Percentiles rank a stretch among this genome's conserved stretches.
Evolutionary conservation across 1,284 basidiomycete genomes (phyloP).

Genomic region (Heterobasidion parviporum): DNA sequence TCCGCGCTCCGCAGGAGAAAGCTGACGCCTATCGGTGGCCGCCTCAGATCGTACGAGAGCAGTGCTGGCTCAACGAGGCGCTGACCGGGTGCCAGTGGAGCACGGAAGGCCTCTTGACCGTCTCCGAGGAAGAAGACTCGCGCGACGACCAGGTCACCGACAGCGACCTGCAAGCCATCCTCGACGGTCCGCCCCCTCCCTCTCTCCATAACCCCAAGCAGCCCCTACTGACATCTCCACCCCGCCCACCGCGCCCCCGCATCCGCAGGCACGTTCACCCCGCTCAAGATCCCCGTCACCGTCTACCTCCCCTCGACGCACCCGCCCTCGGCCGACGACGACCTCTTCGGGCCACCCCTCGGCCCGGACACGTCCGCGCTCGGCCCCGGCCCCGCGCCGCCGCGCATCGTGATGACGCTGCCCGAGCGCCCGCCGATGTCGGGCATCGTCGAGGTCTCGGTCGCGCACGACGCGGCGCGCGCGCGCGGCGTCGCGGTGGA

Average conservation of each 20-base stretch:
- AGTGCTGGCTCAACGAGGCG: slow-evolving; percentile 71
- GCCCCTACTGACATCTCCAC: neutral
- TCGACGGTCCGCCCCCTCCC: slow-evolving; percentile 34
- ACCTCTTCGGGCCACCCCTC: slow-evolving; percentile 33
- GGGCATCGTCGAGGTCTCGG: slow-evolving; percentile 47
- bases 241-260: neutral
- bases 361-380: slow-evolving; percentile 17
- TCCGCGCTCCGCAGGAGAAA: neutral
- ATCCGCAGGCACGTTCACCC: slow-evolving; percentile 36
- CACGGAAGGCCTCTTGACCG: slow-evolving; percentile 34
- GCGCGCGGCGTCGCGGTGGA: slow-evolving; percentile 45
- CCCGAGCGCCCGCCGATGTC: slow-evolving; percentile 54
- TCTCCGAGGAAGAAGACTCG: slow-evolving; percentile 8
- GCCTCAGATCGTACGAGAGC: slow-evolving; percentile 60
- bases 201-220: neutral
- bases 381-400: slow-evolving; percentile 19
- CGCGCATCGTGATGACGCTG: slow-evolving; percentile 36
- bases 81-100: slow-evolving; percentile 50
- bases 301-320: slow-evolving; percentile 34
- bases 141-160: slow-evolving; percentile 34
- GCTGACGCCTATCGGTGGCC: neutral
- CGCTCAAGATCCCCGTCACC: slow-evolving; percentile 55
- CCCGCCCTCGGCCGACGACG: slow-evolving; percentile 20
- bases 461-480: slow-evolving; percentile 41
- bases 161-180: slow-evolving; percentile 46